A percentile compares a stretch with the other conserved stretches of the same genome.
Conservation (phyloP, 306 rosid genomes). For the Inga leiocalycina region DNA sequence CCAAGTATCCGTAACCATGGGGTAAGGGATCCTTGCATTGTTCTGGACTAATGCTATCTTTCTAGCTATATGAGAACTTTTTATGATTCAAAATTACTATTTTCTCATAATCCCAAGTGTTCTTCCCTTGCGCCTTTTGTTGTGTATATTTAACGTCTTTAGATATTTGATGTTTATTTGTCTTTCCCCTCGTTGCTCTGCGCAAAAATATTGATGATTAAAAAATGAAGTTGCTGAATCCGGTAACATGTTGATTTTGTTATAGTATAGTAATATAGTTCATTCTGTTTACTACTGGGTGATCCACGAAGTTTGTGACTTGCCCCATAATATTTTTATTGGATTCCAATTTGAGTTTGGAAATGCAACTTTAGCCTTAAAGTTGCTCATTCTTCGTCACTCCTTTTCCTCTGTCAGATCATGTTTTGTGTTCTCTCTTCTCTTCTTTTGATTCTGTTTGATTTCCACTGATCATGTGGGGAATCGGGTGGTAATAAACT, state of each 20-base stretch:
- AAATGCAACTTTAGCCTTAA: not conserved
- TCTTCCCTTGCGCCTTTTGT: not conserved
- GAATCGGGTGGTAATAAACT: not conserved
- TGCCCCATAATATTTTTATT: not conserved
- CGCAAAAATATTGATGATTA: not conserved
- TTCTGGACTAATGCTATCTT: not conserved
- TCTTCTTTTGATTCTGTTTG: not conserved
- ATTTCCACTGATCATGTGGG: not conserved
- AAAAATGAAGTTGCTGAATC: not conserved
- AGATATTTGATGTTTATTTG: not conserved
- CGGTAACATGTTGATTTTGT: not conserved
- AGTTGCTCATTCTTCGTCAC: not conserved
- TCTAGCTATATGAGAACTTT: not conserved
- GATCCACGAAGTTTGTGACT: not conserved
- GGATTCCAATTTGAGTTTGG: not conserved
- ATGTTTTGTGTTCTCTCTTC: not conserved
- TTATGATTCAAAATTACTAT: not conserved
- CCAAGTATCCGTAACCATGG: conserved; percentile 46
- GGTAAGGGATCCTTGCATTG: conserved; percentile 37
- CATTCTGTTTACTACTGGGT: not conserved
- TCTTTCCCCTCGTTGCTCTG: not conserved
- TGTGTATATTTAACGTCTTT: not conserved
- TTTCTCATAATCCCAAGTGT: not conserved
- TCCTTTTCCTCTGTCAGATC: not conserved
- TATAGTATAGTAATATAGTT: too few species aligned